phyloP scores from a whole-genome alignment of 352 stramenopile species.

The Achlya hypogyna region DNA sequence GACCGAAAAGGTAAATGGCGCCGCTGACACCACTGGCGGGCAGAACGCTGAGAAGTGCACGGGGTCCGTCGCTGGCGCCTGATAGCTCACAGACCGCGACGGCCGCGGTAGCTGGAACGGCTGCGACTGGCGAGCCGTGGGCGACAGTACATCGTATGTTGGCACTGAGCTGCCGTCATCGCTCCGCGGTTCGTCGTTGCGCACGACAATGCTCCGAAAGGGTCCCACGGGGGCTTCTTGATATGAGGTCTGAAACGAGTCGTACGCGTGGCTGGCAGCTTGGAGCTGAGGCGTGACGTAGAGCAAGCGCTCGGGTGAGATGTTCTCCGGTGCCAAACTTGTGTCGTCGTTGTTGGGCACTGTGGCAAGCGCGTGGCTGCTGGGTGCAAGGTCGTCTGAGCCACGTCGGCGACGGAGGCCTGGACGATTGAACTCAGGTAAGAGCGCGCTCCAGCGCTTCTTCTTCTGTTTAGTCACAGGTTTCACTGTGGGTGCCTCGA shows the following conservation, averaged over 20 bases:
- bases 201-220: background rate
- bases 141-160: constrained; percentile 45
- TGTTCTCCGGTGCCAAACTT: too few relatives aligned
- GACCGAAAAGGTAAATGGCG: constrained; percentile 53
- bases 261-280: too few relatives aligned
- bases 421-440: background rate
- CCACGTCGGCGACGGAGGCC: background rate
- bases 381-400: background rate
- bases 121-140: constrained; percentile 33
- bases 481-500: background rate
- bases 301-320: too few relatives aligned
- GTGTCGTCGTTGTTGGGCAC: too few relatives aligned
- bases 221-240: background rate
- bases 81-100: constrained; percentile 39
- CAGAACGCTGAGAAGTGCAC: constrained; percentile 74
- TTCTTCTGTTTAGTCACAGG: background rate
- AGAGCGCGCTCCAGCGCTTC: background rate
- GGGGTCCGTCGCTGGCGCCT: constrained; percentile 35
- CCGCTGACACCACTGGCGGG: constrained; percentile 44
- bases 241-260: background rate
- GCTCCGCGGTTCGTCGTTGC: background rate
- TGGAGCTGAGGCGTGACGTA: too few relatives aligned
- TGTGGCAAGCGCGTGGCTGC: background rate
- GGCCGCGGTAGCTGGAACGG: background rate
- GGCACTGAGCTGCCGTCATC: background rate